phyloP scores from a whole-genome alignment of 768 basidiomycete species.

The Gymnopilus junonius region DNA sequence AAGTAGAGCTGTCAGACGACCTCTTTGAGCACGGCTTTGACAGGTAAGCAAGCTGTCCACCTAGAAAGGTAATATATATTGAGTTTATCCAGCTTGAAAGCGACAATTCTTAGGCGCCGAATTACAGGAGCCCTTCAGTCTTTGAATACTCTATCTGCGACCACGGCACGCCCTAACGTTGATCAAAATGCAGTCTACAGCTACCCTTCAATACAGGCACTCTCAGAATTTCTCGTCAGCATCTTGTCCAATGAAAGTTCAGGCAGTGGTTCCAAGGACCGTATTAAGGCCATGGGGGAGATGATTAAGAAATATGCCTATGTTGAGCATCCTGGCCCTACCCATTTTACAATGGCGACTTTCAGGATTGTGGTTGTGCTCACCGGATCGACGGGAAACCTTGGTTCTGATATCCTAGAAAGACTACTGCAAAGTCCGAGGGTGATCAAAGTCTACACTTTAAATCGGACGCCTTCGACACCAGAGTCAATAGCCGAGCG shows the following conservation, averaged over 20 bases:
- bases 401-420: conserved; percentile 41
- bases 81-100: conserved; percentile 16
- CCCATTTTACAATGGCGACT: too few relatives aligned
- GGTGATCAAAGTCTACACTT: conserved; percentile 31
- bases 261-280: neutral
- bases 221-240: conserved; percentile 9
- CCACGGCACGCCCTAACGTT: neutral
- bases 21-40: conserved; percentile 23
- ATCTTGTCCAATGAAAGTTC: neutral
- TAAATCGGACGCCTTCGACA: conserved; percentile 30
- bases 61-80: neutral
- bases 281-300: conserved; percentile 25
- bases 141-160: neutral
- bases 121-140: conserved; percentile 17
- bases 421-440: conserved; percentile 25
- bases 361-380: conserved; percentile 29
- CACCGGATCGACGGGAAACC: conserved; percentile 46
- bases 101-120: conserved; percentile 24
- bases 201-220: conserved; percentile 13
- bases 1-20: conserved; percentile 2
- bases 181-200: conserved; percentile 19
- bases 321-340: conserved; percentile 4
- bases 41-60: conserved; percentile 8
- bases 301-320: conserved; percentile 39
- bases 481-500: conserved; percentile 17